These are phyloP conservation scores for Xerocomus cyaneibrunnescens DNA, from an alignment of 1,284 basidiomycete species.

Conservation along the genomic window DNA sequence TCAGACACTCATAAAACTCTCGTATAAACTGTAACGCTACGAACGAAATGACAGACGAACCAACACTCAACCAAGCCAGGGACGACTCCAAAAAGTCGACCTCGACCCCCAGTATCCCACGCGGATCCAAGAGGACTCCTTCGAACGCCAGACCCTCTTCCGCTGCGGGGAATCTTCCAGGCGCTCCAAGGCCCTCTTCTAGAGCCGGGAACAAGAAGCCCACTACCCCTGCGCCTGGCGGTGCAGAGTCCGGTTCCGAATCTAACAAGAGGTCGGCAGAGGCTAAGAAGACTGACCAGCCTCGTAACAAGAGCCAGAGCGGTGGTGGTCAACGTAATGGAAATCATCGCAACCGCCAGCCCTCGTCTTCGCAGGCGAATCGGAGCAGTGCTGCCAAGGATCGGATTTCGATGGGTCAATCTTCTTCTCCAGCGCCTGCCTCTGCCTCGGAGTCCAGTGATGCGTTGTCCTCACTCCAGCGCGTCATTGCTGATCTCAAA, in stretches of 20 bases:
- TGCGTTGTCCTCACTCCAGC: constrained; percentile 75
- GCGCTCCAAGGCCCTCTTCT: constrained; percentile 56
- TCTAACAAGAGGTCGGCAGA: constrained; percentile 60
- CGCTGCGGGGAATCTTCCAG: constrained; percentile 43
- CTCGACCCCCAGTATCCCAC: constrained; percentile 43
- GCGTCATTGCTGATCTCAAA: constrained; percentile 82
- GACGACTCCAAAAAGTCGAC: constrained; percentile 62
- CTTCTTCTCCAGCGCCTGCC: constrained; percentile 45
- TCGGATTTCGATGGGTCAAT: constrained; percentile 45
- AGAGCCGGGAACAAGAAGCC: constrained; percentile 62
- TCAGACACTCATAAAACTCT: constrained; percentile 51
- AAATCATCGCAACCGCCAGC: constrained; percentile 53
- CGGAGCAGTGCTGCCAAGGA: constrained; percentile 47
- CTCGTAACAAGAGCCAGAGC: constrained; percentile 55
- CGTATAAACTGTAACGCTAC: constrained; percentile 55
- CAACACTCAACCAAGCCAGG: constrained; percentile 55
- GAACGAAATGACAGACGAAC: constrained; percentile 85
- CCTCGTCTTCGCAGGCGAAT: constrained; percentile 53
- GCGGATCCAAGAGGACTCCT: constrained; percentile 54
- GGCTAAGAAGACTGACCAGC: constrained; percentile 50
- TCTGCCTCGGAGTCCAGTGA: constrained; percentile 59
- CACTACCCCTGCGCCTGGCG: constrained; percentile 35
- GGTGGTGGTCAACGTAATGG: constrained; percentile 45
- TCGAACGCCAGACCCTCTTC: constrained; percentile 54
- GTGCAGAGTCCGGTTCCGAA: constrained; percentile 66